A percentile compares a stretch with the other conserved stretches of the same genome.
Conservation (phyloP, 192 early-diverging fungal genomes). For the Mycoemilia scoparia region DNA sequence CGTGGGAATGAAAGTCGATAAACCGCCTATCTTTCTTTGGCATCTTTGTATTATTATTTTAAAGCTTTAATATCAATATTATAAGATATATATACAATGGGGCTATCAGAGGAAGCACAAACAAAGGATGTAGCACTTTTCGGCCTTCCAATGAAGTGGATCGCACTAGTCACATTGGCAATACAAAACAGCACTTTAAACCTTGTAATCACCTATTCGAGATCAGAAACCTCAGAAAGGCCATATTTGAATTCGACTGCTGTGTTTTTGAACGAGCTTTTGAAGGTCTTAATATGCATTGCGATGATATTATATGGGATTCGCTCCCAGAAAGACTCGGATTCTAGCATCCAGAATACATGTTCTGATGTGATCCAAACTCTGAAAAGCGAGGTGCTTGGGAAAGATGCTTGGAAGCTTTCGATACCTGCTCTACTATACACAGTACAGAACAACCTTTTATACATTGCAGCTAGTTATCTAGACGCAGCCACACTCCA, state of each 20-base stretch:
- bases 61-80: no score
- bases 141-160: conserved; percentile 64
- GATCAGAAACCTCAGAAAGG: conserved; percentile 19
- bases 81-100: no score
- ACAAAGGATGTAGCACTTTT: no score
- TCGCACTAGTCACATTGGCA: conserved; percentile 66
- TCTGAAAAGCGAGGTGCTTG: conserved; percentile 25
- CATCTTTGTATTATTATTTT: no score
- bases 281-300: conserved; percentile 54
- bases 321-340: neutral
- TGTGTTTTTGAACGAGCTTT: conserved; percentile 71
- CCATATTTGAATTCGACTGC: conserved; percentile 87
- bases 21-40: no score
- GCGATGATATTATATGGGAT: conserved; percentile 7
- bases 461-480: conserved; percentile 70
- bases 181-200: conserved; percentile 78
- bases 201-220: conserved; percentile 79
- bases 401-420: conserved; percentile 58
- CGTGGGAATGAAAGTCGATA: no score
- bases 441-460: conserved; percentile 90
- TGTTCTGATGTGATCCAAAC: no score
- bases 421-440: conserved; percentile 82
- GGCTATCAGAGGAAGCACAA: no score
- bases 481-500: conserved; percentile 91
- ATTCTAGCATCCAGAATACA: no score